Evolutionary conservation across 345 rosid species (phyloP), one percentile per base, ranked within the genome.

Genomic region (Salix udensis): DNA sequence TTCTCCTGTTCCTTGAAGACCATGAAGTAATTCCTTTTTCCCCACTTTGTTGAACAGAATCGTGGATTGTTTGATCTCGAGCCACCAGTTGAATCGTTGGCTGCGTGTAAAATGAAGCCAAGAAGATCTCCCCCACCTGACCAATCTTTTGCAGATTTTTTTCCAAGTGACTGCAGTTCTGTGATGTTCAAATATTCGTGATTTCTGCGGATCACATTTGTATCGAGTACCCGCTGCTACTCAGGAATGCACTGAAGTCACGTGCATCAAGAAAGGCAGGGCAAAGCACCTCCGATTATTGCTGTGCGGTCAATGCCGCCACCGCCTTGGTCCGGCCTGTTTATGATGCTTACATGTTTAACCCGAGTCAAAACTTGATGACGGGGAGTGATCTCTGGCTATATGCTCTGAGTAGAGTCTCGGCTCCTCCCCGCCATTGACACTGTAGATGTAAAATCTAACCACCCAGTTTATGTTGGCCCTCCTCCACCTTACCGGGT

Each of bases 1-100:
- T 75, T 80, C 88, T 74, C 76, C 86, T 52, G 87, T 86, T 78
- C 90, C 94, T 15, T 91, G 86, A 88, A 74, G 78, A 48, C 34
- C 62, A 71, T 3, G 15, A 28, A 4, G 36, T 7, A 39, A 70
- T 5, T n/a, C 23, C 44, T 46, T 62, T 46, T 48, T n/a, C 30
- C 42, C 75, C 64, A 28, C 46, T 68, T 39, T 40, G 74, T 21
- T 73, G 13, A 67, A 36, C 58, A 61, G 48, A 26, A 58, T 18
- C n/a, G 58, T 26, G 19, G 72, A 36, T 7, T 68, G 18, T 28
- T 74, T 34, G 68, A 30, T 67, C 55, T 65, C 9, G 66, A 74
- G 30, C 48, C 50, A 23, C 24, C 70, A 5, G 37, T 28, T 37
- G 75, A 52, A 23, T 23, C 5, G 24, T 8, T 23, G 28, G 64